phyloP scores from a whole-genome alignment of 1,284 basidiomycete genomes.

The Malassezia dermatis region DNA sequence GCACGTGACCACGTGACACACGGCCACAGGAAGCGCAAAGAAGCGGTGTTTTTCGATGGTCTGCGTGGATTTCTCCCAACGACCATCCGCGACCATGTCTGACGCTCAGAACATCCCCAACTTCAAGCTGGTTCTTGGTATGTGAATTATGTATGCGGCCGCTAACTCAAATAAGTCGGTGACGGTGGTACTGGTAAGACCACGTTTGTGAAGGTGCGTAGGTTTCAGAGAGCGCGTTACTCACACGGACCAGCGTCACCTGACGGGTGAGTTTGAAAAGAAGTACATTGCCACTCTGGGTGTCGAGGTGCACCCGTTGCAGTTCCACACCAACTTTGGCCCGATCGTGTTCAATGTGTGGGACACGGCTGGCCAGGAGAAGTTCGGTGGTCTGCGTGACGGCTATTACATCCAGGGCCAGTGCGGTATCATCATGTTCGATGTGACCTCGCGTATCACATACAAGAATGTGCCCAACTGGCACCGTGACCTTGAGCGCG shows the following conservation, averaged over 20 bases:
- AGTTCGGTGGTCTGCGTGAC: conserved; percentile 58
- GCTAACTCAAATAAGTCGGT: conserved; percentile 56
- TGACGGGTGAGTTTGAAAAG: conserved; percentile 98
- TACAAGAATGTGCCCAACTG: conserved; percentile 99
- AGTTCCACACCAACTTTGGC: conserved; percentile 95
- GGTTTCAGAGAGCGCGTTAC: conserved; percentile 58
- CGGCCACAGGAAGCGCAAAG: conserved; percentile 10
- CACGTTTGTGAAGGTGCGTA: conserved; percentile 49
- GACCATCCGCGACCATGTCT: conserved; percentile 16
- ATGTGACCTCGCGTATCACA: conserved; percentile 98
- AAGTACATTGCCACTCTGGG: conserved; percentile 99
- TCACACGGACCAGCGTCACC: conserved; percentile 63
- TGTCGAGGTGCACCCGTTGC: conserved; percentile 95
- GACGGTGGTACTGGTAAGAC: conserved; percentile 89
- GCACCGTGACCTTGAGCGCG: conserved; percentile 98
- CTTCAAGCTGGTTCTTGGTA: conserved; percentile 97
- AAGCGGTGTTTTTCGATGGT: conserved; percentile 15
- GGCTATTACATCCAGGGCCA: conserved; percentile 58
- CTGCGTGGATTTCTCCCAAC: neutral
- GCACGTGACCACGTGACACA: conserved; percentile 9
- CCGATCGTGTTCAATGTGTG: conserved; percentile 99
- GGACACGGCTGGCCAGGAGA: conserved; percentile 99
- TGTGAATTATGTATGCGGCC: conserved; percentile 44
- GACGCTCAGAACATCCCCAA: conserved; percentile 58
- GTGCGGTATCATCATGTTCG: conserved; percentile 99